Base-by-base conservation (phyloP, 805 yeast species). In the Yarrowia sp. region DNA sequence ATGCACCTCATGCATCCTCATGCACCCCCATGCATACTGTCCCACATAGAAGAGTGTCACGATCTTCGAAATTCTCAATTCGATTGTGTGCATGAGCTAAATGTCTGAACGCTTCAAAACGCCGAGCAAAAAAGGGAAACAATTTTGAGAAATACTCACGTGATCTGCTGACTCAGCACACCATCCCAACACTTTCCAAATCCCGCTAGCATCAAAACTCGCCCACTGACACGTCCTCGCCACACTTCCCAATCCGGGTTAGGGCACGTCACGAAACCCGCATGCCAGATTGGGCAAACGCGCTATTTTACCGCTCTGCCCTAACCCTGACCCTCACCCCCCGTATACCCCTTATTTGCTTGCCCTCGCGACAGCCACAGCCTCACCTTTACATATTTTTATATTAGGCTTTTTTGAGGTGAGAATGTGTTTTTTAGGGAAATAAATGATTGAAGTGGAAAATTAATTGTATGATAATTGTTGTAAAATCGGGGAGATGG, bases 331-430 rank as follows among this genome's bases (percentile, higher is more conserved):
- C 17, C 17, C 36, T 14, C 19, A 3, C n/a, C n/a, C n/a, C n/a
- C 39, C 42, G 56, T 52, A 36, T 49, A 49, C 53, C 53, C 39
- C 39, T 49, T 49, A 33, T 30, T 50, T n/a, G 24, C 40, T 38
- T 52, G 58, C 58, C 43, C 58, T 52, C 43, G 58, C 58, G 58
- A 52, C 58, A 13, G 42, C 58, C 58, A 52, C 58, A 52, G 58
- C 58, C 58, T 20, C 43, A 20, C 19, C 14, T 34, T 50, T 50
- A 52, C 43, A 52, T 49, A 10, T 49, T 49, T 4, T 7, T 7
- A 33, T n/a, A 10, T 52, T 36, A 52, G 33, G 33, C 9, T 52
- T 19, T 19, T 5, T 17, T 0, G 0, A 8, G 0, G 15, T n/a
- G 17, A 14, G 24, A 19, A 36, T 52, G 34, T 10, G 13, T 19